Evolutionary conservation across 345 rosid genomes (phyloP).

Genomic region (Lenwebbia sp.): DNA sequence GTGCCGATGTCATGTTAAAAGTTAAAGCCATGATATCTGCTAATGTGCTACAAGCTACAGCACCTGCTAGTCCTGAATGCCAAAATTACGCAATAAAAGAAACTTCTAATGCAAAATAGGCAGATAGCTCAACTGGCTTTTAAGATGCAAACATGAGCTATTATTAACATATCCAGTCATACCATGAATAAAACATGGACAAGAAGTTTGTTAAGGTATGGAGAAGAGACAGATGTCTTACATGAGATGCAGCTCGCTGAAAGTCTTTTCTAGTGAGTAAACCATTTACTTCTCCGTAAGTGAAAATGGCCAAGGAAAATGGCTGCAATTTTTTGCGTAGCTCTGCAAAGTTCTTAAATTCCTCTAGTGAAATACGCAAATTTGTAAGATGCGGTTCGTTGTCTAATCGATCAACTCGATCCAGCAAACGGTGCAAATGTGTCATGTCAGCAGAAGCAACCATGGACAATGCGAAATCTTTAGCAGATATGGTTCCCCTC

Average conservation of each 20-base stretch:
- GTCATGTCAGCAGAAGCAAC: constrained; percentile 93
- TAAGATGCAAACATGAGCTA: background rate
- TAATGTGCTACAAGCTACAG: background rate
- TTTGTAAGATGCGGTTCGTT: constrained; percentile 36
- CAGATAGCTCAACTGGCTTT: background rate
- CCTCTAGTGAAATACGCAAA: constrained; percentile 50
- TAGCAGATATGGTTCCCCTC: constrained; percentile 60
- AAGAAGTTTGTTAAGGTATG: background rate
- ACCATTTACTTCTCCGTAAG: constrained; percentile 76
- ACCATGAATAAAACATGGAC: background rate
- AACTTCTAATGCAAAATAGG: background rate
- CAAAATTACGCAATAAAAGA: background rate
- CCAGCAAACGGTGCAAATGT: constrained; percentile 51
- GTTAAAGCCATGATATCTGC: background rate
- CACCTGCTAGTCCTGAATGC: background rate
- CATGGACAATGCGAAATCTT: constrained; percentile 89
- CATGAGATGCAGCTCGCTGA: constrained; percentile 78
- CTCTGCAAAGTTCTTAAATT: constrained; percentile 74
- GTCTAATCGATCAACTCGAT: constrained; percentile 52
- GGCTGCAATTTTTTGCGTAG: constrained; percentile 68
- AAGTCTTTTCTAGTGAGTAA: constrained; percentile 62
- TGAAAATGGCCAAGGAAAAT: constrained; percentile 79
- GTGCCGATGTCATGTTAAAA: background rate
- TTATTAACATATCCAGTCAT: background rate
- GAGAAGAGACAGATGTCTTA: constrained; percentile 12